phyloP scores from a whole-genome alignment of 257 asterid species.

The Datura wrightii region DNA sequence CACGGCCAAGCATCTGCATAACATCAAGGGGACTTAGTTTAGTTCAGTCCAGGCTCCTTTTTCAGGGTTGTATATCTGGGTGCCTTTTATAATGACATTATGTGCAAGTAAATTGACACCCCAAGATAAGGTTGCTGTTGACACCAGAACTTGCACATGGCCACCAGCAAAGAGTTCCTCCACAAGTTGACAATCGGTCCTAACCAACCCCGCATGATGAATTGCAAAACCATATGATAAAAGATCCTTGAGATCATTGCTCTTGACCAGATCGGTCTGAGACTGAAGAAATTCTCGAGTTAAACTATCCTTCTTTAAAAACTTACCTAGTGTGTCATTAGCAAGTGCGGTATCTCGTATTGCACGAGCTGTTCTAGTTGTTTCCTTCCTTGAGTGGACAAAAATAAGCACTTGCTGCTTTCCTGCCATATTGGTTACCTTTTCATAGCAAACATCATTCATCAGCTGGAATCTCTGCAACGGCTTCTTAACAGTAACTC shows the following conservation, averaged over 20 bases:
- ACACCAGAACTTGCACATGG: conserved; percentile 51
- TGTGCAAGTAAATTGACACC: conserved; percentile 60
- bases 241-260: conserved; percentile 54
- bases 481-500: conserved; percentile 53
- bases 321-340: conserved; percentile 51
- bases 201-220: conserved; percentile 57
- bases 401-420: conserved; percentile 55
- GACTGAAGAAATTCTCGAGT: conserved; percentile 51
- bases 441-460: conserved; percentile 57
- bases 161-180: conserved; percentile 50
- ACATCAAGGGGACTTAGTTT: conserved; percentile 52
- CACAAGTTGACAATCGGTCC: conserved; percentile 51
- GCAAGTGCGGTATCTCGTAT: conserved; percentile 53
- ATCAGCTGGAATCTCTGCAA: conserved; percentile 55
- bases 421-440: conserved; percentile 49
- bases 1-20: conserved; percentile 61
- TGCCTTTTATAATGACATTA: conserved; percentile 55
- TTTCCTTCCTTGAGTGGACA: conserved; percentile 56
- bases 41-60: conserved; percentile 58
- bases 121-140: conserved; percentile 59
- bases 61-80: conserved; percentile 54
- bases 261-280: conserved; percentile 52
- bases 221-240: conserved; percentile 55
- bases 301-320: conserved; percentile 50
- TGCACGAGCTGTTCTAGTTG: conserved; percentile 54